Percentiles rank a stretch among this genome's conserved stretches.
Conservation (phyloP, 305 asterid species). For the Striga hermonthica region DNA sequence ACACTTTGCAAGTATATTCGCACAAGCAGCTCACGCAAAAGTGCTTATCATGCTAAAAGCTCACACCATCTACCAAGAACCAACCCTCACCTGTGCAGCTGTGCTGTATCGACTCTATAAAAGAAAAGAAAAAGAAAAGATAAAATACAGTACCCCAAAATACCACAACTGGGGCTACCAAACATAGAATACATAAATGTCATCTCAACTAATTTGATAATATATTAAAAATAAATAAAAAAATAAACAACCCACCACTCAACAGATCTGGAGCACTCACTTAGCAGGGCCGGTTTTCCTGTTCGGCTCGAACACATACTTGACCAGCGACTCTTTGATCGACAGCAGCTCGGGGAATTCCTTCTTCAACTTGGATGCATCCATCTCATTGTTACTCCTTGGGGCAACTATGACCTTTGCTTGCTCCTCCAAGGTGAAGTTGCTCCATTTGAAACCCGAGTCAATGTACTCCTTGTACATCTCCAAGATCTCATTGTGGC, state of each 20-base stretch:
- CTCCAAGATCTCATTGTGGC: constrained; percentile 71
- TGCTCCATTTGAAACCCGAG: constrained; percentile 47
- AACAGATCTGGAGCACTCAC: constrained; percentile 16
- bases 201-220: constrained; percentile 15
- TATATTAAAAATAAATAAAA: neutral
- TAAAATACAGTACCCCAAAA: neutral
- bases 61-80: constrained; percentile 14
- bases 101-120: constrained; percentile 17
- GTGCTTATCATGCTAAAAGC: no score
- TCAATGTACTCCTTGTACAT: constrained; percentile 64
- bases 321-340: constrained; percentile 64
- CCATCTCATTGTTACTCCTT: constrained; percentile 69
- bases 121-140: neutral
- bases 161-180: constrained; percentile 9
- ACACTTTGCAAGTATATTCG: constrained; percentile 12
- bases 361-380: constrained; percentile 64
- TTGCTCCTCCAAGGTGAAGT: constrained; percentile 67
- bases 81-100: constrained; percentile 28
- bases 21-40: neutral
- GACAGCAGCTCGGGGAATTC: constrained; percentile 67
- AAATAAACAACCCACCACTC: constrained; percentile 6
- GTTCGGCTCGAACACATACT: constrained; percentile 64
- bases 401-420: constrained; percentile 75
- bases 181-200: constrained; percentile 19
- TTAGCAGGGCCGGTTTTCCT: constrained; percentile 40